Evolutionary conservation across 495 filamentous ascomycete species (phyloP).

Genomic region (Penicillium crystallinum): DNA sequence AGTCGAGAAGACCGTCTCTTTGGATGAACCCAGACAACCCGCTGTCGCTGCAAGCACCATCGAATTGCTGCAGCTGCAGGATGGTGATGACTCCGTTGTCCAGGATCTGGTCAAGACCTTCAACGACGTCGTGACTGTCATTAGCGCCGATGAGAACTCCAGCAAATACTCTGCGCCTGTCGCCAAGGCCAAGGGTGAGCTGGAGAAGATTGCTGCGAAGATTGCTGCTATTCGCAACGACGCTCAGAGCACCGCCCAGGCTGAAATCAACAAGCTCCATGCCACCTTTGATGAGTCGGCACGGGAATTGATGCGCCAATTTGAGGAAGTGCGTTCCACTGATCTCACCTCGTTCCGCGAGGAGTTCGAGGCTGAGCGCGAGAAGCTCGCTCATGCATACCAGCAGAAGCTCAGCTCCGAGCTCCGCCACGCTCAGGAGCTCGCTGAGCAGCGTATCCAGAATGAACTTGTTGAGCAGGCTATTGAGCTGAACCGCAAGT

Average conservation of each 20-base stretch:
- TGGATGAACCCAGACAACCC: slow-evolving; percentile 30
- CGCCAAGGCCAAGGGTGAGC: slow-evolving; percentile 73
- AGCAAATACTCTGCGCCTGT: slow-evolving; percentile 71
- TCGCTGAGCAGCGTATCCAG: slow-evolving; percentile 71
- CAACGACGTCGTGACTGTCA: slow-evolving; percentile 88
- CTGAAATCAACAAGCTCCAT: slow-evolving; percentile 65
- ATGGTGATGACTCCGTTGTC: slow-evolving; percentile 77
- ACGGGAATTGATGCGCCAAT: slow-evolving; percentile 65
- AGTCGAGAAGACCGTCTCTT: slow-evolving; percentile 29
- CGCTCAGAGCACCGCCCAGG: slow-evolving; percentile 65
- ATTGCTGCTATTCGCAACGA: slow-evolving; percentile 65
- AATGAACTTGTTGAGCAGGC: slow-evolving; percentile 91
- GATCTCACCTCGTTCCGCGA: slow-evolving; percentile 76
- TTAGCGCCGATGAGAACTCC: slow-evolving; percentile 73
- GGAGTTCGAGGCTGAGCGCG: slow-evolving; percentile 86
- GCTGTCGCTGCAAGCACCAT: slow-evolving; percentile 56
- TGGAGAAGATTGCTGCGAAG: slow-evolving; percentile 68
- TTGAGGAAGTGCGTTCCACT: slow-evolving; percentile 63
- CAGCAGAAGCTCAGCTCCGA: slow-evolving; percentile 73
- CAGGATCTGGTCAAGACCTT: slow-evolving; percentile 92
- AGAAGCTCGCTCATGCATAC: slow-evolving; percentile 67
- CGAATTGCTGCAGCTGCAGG: slow-evolving; percentile 64
- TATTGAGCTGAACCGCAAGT: slow-evolving; percentile 76
- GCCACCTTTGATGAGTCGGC: slow-evolving; percentile 75
- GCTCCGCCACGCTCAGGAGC: slow-evolving; percentile 62